Evolutionary conservation across 257 asterid species (phyloP).

Genomic region (Thymus quinquecostatus): DNA sequence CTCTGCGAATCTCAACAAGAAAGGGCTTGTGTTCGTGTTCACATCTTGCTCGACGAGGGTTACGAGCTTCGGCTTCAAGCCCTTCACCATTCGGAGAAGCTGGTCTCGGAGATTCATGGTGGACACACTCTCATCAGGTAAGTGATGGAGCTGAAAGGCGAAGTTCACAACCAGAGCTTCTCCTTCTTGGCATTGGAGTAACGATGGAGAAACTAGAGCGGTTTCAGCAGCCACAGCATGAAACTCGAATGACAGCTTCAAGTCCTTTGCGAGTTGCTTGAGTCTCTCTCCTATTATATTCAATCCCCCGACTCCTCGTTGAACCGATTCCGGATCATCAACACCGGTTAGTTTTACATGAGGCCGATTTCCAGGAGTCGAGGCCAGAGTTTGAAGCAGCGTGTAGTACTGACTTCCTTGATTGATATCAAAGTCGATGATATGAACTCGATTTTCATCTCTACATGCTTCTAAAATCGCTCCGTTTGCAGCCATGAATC

Average conservation of each 20-base stretch:
- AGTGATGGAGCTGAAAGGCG: constrained; percentile 97
- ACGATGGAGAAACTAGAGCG: constrained; percentile 57
- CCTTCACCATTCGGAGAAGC: constrained; percentile 88
- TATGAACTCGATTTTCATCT: constrained; percentile 72
- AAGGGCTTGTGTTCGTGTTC: constrained; percentile 90
- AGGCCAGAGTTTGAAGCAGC: constrained; percentile 67
- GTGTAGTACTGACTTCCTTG: constrained; percentile 97
- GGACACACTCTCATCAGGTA: constrained; percentile 95
- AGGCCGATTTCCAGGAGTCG: constrained; percentile 55
- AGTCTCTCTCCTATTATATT: constrained; percentile 71
- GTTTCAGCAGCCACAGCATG: constrained; percentile 66
- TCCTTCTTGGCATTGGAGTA: constrained; percentile 58
- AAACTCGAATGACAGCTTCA: constrained; percentile 68
- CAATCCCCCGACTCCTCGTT: constrained; percentile 77
- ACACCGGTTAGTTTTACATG: constrained; percentile 77
- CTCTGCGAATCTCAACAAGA: constrained; percentile 73
- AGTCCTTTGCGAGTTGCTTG: constrained; percentile 62
- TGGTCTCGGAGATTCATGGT: constrained; percentile 76
- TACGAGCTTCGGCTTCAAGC: constrained; percentile 76
- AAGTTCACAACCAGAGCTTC: constrained; percentile 83
- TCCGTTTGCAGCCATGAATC: constrained; percentile 90
- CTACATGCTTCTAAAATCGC: constrained; percentile 73
- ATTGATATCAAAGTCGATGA: constrained; percentile 85
- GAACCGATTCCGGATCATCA: constrained; percentile 93
- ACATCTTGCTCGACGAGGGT: constrained; percentile 91